phyloP scores from a whole-genome alignment of 225 moss, liverwort and hornwort species.

The Pseudoscleropodium purum region DNA sequence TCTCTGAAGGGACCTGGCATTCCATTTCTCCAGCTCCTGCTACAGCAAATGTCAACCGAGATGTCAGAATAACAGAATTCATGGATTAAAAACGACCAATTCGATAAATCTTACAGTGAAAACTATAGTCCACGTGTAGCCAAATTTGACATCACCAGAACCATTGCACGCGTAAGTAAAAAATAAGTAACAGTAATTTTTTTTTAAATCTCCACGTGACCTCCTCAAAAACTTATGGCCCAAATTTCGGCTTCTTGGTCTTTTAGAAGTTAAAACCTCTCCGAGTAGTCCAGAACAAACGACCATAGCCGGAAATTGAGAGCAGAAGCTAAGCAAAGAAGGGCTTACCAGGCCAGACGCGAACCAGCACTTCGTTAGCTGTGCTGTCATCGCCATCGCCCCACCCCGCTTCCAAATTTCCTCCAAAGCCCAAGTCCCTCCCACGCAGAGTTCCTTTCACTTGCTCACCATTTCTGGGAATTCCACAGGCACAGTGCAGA shows the following conservation, averaged over 20 bases:
- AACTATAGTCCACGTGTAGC: background rate
- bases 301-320: background rate
- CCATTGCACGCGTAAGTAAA: background rate
- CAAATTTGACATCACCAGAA: background rate
- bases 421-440: background rate
- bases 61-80: background rate
- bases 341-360: conserved; percentile 2
- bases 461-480: background rate
- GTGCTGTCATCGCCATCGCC: conserved; percentile 26
- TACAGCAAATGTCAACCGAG: background rate
- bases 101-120: background rate
- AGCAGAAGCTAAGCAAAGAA: background rate
- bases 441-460: background rate
- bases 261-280: background rate
- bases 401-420: background rate
- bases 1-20: background rate
- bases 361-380: conserved; percentile 18
- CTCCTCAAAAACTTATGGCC: background rate
- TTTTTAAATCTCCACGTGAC: background rate
- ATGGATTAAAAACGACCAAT: background rate
- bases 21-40: conserved; percentile 18
- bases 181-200: background rate
- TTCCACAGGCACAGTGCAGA: background rate
- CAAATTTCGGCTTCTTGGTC: background rate
- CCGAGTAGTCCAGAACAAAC: background rate